phyloP scores from a whole-genome alignment of 2,329 filamentous ascomycete species.

The Colletotrichum tropicicola region DNA sequence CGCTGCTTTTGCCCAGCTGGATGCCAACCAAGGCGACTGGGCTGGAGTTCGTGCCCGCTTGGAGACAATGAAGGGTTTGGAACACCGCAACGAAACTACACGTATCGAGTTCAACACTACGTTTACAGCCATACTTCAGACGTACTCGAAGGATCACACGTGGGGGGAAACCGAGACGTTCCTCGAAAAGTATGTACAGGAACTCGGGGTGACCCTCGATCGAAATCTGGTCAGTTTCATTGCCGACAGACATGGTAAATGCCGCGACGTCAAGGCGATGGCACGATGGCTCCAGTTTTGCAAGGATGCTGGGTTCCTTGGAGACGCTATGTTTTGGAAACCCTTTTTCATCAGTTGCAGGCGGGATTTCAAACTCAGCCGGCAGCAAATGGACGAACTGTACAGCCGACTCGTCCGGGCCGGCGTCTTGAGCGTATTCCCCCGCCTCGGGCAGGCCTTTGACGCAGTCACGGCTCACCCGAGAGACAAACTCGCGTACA shows the following conservation, averaged over 20 bases:
- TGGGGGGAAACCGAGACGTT: constrained; percentile 50
- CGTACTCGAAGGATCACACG: constrained; percentile 48
- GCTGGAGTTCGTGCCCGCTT: constrained; percentile 46
- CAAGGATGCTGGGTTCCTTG: constrained; percentile 42
- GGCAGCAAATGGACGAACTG: constrained; percentile 43
- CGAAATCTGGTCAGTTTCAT: constrained; percentile 50
- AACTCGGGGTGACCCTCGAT: constrained; percentile 45
- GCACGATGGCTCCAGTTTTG: constrained; percentile 52
- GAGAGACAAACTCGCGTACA: neutral
- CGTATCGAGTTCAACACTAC: constrained; percentile 37
- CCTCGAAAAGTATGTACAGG: constrained; percentile 44
- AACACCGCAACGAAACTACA: constrained; percentile 6
- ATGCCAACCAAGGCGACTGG: constrained; percentile 53
- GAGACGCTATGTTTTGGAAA: constrained; percentile 48
- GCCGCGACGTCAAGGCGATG: constrained; percentile 48
- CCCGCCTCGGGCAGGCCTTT: constrained; percentile 25
- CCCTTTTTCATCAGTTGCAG: constrained; percentile 48
- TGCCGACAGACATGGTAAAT: constrained; percentile 51
- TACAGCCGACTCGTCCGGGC: constrained; percentile 38
- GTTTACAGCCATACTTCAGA: constrained; percentile 49
- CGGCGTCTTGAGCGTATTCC: constrained; percentile 35
- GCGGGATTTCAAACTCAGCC: constrained; percentile 47
- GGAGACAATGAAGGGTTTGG: constrained; percentile 35
- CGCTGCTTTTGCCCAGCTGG: constrained; percentile 44
- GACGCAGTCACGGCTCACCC: neutral